A percentile compares a stretch with the other conserved stretches of the same genome.
These are phyloP conservation scores for Gossypium trilobum DNA, from an alignment of 441 rosid species.

Conservation along the genomic window DNA sequence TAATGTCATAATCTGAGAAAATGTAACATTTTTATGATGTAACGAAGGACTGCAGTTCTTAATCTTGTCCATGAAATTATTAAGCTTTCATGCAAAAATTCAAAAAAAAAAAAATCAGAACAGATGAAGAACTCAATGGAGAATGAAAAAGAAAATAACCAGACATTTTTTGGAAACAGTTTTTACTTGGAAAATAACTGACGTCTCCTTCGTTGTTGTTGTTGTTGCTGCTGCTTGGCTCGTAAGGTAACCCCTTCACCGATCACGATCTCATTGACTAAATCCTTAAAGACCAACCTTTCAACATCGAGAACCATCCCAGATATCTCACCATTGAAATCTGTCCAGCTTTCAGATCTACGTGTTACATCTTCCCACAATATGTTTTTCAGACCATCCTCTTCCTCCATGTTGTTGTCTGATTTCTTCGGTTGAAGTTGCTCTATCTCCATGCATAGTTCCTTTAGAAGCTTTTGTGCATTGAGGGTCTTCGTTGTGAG, in stretches of 20 bases:
- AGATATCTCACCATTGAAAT: constrained; percentile 35
- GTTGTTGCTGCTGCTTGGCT: constrained; percentile 13
- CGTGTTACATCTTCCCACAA: constrained; percentile 50
- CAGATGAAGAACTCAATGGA: neutral
- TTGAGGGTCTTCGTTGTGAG: constrained; percentile 40
- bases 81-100: constrained; percentile 12
- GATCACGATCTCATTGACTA: constrained; percentile 60
- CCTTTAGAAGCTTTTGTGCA: constrained; percentile 79
- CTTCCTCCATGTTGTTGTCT: constrained; percentile 32
- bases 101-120: neutral
- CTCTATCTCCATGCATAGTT: constrained; percentile 63
- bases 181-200: constrained; percentile 45
- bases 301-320: constrained; percentile 59
- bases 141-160: neutral
- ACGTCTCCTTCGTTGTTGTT: constrained; percentile 35
- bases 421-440: constrained; percentile 42
- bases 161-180: constrained; percentile 17
- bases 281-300: constrained; percentile 69
- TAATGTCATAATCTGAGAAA: constrained; percentile 21
- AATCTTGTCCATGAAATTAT: constrained; percentile 17
- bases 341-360: constrained; percentile 51
- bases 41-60: constrained; percentile 19
- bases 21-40: constrained; percentile 16
- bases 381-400: constrained; percentile 45
- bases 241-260: constrained; percentile 38